Evolutionary conservation across 208 protist species (phyloP).

Genomic region (Acanthamoeba castellanii): DNA sequence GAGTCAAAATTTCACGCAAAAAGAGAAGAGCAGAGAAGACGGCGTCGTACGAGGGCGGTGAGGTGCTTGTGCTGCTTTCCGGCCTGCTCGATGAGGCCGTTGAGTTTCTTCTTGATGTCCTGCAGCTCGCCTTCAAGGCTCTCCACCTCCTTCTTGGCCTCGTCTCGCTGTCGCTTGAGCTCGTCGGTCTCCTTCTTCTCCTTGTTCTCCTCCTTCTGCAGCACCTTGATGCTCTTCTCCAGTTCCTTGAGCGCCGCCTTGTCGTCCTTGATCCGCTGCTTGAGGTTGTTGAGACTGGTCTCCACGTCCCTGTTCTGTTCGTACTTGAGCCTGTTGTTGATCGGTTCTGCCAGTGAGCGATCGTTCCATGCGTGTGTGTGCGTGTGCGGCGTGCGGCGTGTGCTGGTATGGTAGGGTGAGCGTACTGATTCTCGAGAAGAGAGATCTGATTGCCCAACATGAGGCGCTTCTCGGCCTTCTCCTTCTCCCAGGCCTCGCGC

Average conservation of each 20-base stretch:
- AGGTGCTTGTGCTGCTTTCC: constrained; percentile 48
- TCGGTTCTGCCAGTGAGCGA: too few species aligned
- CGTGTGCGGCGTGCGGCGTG: not conserved
- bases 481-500: constrained; percentile 73
- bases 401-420: not conserved
- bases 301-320: constrained; percentile 77
- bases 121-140: constrained; percentile 82
- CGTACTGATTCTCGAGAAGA: constrained; percentile 59
- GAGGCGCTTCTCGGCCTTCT: constrained; percentile 84
- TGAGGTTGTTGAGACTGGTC: constrained; percentile 68
- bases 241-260: constrained; percentile 37
- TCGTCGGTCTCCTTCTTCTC: constrained; percentile 86
- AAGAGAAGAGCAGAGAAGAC: not conserved
- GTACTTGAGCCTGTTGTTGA: constrained; percentile 68
- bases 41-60: constrained; percentile 37
- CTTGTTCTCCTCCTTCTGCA: constrained; percentile 83
- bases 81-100: constrained; percentile 30
- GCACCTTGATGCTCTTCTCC: constrained; percentile 36
- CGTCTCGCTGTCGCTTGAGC: constrained; percentile 80
- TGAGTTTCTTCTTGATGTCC: constrained; percentile 50
- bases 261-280: constrained; percentile 76
- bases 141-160: constrained; percentile 86
- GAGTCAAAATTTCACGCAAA: not conserved
- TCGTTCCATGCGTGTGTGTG: too few species aligned
- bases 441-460: constrained; percentile 77